Conservation (phyloP, 2,329 filamentous ascomycete species). For the Alternaria infectoria region DNA sequence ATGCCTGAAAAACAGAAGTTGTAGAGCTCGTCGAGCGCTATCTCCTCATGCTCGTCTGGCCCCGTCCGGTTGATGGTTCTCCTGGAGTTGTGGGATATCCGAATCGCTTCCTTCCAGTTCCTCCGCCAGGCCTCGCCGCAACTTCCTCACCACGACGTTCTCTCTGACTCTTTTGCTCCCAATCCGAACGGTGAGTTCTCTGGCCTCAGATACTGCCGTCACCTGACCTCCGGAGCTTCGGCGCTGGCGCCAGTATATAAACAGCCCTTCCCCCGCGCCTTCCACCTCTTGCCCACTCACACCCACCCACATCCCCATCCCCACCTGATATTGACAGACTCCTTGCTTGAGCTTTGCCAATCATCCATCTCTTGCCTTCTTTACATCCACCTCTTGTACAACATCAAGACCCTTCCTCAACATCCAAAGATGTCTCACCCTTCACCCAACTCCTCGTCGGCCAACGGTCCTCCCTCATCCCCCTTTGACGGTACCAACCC, state of each 20-base stretch:
- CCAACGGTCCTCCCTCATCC: constrained; percentile 29
- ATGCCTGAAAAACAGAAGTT: constrained; percentile 11
- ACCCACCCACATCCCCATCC: background rate
- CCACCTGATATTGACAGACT: constrained; percentile 17
- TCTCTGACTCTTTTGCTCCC: background rate
- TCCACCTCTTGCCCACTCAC: constrained; percentile 17
- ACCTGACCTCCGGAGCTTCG: constrained; percentile 7
- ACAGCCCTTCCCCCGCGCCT: constrained; percentile 10
- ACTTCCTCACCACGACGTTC: constrained; percentile 6
- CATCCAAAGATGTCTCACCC: constrained; percentile 34
- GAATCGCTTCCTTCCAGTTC: background rate
- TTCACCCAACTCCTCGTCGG: constrained; percentile 31
- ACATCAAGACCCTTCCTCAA: background rate
- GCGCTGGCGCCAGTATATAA: constrained; percentile 14
- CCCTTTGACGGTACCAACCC: constrained; percentile 37
- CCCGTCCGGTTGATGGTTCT: background rate
- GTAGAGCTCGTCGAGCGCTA: constrained; percentile 29
- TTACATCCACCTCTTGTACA: constrained; percentile 21
- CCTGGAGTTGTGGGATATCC: constrained; percentile 4
- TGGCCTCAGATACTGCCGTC: constrained; percentile 16
- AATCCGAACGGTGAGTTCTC: constrained; percentile 15
- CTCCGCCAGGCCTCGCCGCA: background rate
- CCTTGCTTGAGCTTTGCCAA: constrained; percentile 26
- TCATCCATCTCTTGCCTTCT: constrained; percentile 12
- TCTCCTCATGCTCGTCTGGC: constrained; percentile 15